phyloP scores from a whole-genome alignment of 805 yeast species.

The Debaryomyces tyrocola region DNA sequence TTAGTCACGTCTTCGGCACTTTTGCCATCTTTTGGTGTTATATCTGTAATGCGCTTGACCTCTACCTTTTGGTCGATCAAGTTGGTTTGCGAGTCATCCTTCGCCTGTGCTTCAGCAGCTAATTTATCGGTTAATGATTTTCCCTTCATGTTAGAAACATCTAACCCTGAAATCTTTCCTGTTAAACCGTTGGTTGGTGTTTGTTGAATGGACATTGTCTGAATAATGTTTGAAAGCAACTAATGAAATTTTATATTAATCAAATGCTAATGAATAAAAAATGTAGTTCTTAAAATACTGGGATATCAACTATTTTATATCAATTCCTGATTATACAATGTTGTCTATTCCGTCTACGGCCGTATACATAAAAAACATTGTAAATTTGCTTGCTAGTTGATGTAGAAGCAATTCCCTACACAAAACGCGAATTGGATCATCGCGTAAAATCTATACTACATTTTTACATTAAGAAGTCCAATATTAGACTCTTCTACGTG shows the following conservation, averaged over 20 bases:
- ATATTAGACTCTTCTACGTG: not conserved
- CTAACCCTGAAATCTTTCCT: slow-evolving; percentile 42
- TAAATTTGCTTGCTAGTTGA: no score
- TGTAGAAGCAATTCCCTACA: not conserved
- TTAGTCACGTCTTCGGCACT: slow-evolving; percentile 20
- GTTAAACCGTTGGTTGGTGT: slow-evolving; percentile 56
- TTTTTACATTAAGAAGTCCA: not conserved
- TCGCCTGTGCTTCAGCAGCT: slow-evolving; percentile 41
- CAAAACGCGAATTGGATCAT: not conserved
- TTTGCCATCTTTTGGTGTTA: slow-evolving; percentile 14
- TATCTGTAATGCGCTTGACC: slow-evolving; percentile 18
- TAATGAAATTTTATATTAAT: not conserved
- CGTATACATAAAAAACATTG: no score
- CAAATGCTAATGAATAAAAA: not conserved
- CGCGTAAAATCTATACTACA: not conserved
- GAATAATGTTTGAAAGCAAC: not conserved
- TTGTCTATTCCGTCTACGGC: not conserved
- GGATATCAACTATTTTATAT: not conserved
- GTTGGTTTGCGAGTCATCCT: slow-evolving; percentile 28
- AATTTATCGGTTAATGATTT: slow-evolving; percentile 41
- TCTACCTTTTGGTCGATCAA: slow-evolving; percentile 9
- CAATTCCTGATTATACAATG: not conserved
- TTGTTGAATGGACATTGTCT: slow-evolving; percentile 53
- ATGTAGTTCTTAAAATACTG: not conserved
- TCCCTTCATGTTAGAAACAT: slow-evolving; percentile 32